Evolutionary conservation across 2,329 filamentous ascomycete genomes (phyloP).

Genomic region (Penicillium sp.): DNA sequence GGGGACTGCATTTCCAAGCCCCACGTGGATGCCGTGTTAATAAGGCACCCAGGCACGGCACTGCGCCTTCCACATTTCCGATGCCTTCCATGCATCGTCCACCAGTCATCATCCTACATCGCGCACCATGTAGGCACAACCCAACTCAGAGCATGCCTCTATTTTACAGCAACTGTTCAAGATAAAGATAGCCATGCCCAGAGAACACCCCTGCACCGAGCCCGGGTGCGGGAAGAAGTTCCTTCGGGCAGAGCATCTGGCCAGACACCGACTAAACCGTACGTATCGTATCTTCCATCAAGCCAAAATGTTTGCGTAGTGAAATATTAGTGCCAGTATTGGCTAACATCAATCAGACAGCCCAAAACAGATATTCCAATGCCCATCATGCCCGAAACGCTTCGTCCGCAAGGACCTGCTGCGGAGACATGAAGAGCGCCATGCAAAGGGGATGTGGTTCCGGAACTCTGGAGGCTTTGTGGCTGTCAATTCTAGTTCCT

Average conservation of each 20-base stretch:
- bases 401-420: constrained; percentile 25
- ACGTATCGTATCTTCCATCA: not conserved
- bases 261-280: constrained; percentile 19
- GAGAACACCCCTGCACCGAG: constrained; percentile 18
- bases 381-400: constrained; percentile 18
- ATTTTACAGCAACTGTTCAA: not conserved
- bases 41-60: not conserved
- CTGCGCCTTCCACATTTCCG: too few relatives aligned
- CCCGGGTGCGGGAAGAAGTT: constrained; percentile 19
- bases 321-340: not conserved
- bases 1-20: not conserved
- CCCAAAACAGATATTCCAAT: constrained; percentile 20
- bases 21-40: not conserved
- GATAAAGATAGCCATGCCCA: constrained; percentile 6
- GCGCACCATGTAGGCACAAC: not conserved
- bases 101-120: not conserved
- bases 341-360: constrained; percentile 2
- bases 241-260: constrained; percentile 18
- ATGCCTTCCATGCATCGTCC: too few relatives aligned
- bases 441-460: constrained; percentile 26
- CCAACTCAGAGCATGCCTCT: not conserved
- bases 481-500: not conserved
- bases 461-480: constrained; percentile 22
- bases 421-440: constrained; percentile 23
- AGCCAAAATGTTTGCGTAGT: too few relatives aligned